phyloP scores from a whole-genome alignment of 1,284 basidiomycete genomes.

The Tilletia horrida region DNA sequence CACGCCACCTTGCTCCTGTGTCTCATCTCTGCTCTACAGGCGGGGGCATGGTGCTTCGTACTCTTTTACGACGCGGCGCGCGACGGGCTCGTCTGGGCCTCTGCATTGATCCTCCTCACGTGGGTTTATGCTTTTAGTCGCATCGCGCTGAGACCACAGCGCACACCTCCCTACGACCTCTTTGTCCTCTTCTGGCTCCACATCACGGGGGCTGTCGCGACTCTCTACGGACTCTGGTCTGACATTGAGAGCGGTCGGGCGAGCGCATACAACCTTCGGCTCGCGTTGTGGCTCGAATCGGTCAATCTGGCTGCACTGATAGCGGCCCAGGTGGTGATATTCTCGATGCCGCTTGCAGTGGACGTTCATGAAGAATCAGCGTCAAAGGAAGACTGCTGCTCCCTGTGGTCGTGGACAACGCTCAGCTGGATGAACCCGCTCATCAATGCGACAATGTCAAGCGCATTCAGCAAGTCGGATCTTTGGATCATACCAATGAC shows the following conservation, averaged over 20 bases:
- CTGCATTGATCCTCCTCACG: neutral
- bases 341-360: constrained; percentile 9
- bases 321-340: neutral
- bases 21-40: neutral
- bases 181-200: constrained; percentile 6
- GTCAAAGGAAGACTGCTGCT: constrained; percentile 68
- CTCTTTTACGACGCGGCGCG: neutral
- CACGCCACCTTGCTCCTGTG: neutral
- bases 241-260: neutral
- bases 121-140: constrained; percentile 11
- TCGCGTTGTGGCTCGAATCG: neutral
- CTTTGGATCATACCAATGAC: constrained; percentile 33
- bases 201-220: neutral
- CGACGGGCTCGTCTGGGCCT: neutral
- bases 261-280: neutral
- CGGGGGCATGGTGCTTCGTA: neutral
- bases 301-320: neutral
- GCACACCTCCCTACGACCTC: neutral
- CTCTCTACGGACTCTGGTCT: neutral
- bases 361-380: neutral
- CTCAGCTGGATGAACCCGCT: constrained; percentile 68
- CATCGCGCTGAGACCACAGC: constrained; percentile 10
- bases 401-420: constrained; percentile 71
- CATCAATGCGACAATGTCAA: constrained; percentile 19
- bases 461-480: constrained; percentile 33